Evolutionary conservation across 2,329 filamentous ascomycete species (phyloP), one percentile per base, ranked within the genome.

Genomic region (Dothideomycetidae sp.): DNA sequence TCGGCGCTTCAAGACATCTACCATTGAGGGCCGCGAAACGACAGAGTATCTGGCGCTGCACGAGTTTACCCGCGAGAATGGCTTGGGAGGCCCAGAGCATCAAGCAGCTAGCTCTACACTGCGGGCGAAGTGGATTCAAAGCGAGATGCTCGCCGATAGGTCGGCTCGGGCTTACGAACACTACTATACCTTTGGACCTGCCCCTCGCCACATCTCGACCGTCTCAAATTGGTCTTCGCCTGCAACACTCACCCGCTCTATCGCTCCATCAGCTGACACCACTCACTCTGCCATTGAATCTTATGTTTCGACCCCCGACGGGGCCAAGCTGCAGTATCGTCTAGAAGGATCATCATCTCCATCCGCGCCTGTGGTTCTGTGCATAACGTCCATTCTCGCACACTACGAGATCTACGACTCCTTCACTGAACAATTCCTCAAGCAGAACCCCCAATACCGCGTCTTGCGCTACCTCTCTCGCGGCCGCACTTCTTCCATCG

Each of bases 361-460:
- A 0, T 53, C 69, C 13, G 80, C 82, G 0, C 83, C 83, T 0
- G 70, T 79, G 0, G 66, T 93, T 9, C 75, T 83, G 13, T 78
- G 86, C 47, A 70, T 69, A 58, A 92, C 92, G 63, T 86, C 79
- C 1, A 76, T 93, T 34, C 70, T 93, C 5, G 82, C 81, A 2
- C 75, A 78, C 33, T 68, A 78, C 45, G 66, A 71, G 53, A 90
- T 93, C 70, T 93, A 84, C 84, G 79, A 90, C 48, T 65, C 66
- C 2, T 73, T 92, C 42, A 61, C 90, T 1, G 59, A 63, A 1
- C 60, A 71, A n/a, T 68, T 90, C 46, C 54, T 66, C 29, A 48
- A 56, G 10, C 51, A 70, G 26, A 71, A 76, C 15, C 48, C 47
- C 33, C 71, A 74, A 3, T 77, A 83, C 54, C 75, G 80, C 36